A percentile compares a stretch with the other conserved stretches of the same genome.
Conservation (phyloP, 495 filamentous ascomycete genomes). For the Cercophora samala region DNA sequence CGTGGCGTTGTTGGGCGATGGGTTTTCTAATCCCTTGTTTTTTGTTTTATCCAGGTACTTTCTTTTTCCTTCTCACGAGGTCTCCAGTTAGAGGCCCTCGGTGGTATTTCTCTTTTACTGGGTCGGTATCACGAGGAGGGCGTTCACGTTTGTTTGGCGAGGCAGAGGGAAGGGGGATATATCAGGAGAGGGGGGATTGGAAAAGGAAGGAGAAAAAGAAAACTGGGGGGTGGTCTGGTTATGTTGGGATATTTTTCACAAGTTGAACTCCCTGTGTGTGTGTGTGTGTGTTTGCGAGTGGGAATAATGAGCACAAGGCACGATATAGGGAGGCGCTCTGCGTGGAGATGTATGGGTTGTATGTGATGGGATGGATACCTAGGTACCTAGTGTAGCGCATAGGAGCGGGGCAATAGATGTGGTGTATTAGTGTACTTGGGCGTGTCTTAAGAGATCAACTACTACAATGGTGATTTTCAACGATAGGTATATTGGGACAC, state of each 20-base stretch:
- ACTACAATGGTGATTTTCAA: too few relatives aligned
- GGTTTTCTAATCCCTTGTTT: neutral
- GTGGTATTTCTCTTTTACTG: neutral
- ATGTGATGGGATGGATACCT: neutral
- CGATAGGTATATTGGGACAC: too few relatives aligned
- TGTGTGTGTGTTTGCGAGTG: too few relatives aligned
- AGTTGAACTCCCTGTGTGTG: neutral
- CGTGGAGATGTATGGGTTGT: neutral
- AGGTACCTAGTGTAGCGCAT: too few relatives aligned
- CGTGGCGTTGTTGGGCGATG: neutral
- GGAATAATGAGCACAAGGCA: neutral
- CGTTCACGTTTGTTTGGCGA: neutral
- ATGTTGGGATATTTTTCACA: neutral
- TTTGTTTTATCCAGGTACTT: neutral
- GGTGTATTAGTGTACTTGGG: too few relatives aligned
- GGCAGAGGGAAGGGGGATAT: neutral
- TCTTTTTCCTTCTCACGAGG: neutral
- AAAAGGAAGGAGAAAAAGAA: neutral
- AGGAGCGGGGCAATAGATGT: too few relatives aligned
- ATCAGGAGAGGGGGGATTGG: neutral
- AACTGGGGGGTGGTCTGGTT: neutral
- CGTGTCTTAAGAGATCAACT: too few relatives aligned
- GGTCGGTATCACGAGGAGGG: neutral
- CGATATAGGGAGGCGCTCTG: neutral
- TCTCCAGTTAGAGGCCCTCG: neutral